Percentiles rank a stretch among this genome's conserved stretches.
phyloP scores from a whole-genome alignment of 1,139 yeast genomes.

The Saccharomyces hybrid region DNA sequence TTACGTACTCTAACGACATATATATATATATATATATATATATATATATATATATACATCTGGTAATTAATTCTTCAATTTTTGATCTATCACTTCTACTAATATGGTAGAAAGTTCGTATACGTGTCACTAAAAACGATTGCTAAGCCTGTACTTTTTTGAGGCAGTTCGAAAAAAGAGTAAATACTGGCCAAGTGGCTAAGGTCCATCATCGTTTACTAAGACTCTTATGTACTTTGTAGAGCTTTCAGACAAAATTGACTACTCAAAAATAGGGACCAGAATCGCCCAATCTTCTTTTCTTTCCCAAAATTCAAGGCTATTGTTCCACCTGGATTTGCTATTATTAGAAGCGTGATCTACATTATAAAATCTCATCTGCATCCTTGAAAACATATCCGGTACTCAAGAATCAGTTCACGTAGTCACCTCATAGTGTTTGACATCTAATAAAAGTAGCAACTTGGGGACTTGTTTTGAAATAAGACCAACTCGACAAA shows the following conservation, averaged over 20 bases:
- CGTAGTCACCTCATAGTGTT: neutral
- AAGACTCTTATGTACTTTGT: neutral
- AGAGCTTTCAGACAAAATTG: neutral
- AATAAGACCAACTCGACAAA: neutral
- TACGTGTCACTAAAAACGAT: neutral
- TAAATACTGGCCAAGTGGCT: neutral
- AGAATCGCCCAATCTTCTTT: neutral
- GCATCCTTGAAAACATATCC: neutral
- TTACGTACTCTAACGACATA: constrained; percentile 27
- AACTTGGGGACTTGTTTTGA: neutral
- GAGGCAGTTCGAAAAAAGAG: neutral
- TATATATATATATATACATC: neutral
- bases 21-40: neutral
- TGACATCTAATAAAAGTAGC: neutral
- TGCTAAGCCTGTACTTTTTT: neutral
- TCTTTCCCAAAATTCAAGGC: neutral
- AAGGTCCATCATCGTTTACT: neutral
- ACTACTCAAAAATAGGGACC: neutral
- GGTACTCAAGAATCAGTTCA: neutral
- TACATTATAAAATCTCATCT: neutral
- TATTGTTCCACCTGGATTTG: neutral
- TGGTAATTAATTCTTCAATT: neutral
- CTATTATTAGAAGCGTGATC: neutral
- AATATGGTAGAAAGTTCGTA: neutral
- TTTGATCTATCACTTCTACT: neutral